Evolutionary conservation across 495 filamentous ascomycete species (phyloP).

Genomic region (Sordaria brevicollis): DNA sequence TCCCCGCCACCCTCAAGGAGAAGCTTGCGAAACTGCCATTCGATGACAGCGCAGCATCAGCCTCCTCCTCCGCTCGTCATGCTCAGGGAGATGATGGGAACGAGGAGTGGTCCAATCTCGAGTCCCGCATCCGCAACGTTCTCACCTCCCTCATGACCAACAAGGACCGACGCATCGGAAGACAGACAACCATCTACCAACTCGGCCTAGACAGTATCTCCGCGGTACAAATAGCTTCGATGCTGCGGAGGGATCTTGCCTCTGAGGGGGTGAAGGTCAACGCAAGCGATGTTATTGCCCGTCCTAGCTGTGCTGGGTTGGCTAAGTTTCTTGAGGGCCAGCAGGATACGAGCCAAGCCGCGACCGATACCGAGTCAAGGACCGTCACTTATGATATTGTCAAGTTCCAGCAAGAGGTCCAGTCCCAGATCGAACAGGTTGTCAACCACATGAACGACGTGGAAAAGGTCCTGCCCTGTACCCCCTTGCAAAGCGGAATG

Average conservation of each 20-base stretch:
- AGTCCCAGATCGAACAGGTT: slow-evolving; percentile 19
- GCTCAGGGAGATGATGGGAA: background rate
- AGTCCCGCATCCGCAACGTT: slow-evolving; percentile 41
- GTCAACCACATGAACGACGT: slow-evolving; percentile 17
- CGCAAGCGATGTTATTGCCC: slow-evolving; percentile 60
- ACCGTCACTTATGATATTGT: slow-evolving; percentile 34
- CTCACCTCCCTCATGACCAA: slow-evolving; percentile 45
- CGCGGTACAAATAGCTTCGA: slow-evolving; percentile 63
- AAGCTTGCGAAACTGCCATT: background rate
- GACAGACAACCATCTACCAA: slow-evolving; percentile 60
- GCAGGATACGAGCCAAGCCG: background rate
- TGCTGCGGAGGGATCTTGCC: slow-evolving; percentile 37
- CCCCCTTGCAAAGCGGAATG: slow-evolving; percentile 53
- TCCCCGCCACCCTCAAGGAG: background rate
- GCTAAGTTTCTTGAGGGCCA: slow-evolving; percentile 20
- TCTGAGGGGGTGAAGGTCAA: slow-evolving; percentile 38
- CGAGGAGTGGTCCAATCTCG: slow-evolving; percentile 39
- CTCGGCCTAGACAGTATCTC: slow-evolving; percentile 84
- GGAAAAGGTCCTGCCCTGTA: slow-evolving; percentile 50
- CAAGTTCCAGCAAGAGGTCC: slow-evolving; percentile 25
- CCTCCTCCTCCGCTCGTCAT: background rate
- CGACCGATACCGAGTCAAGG: slow-evolving; percentile 4
- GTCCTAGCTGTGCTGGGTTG: slow-evolving; percentile 41
- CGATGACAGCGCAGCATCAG: background rate
- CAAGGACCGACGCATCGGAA: slow-evolving; percentile 43